phyloP scores from a whole-genome alignment of 2,329 filamentous ascomycete species.

The Chaetomiaceae sp. region DNA sequence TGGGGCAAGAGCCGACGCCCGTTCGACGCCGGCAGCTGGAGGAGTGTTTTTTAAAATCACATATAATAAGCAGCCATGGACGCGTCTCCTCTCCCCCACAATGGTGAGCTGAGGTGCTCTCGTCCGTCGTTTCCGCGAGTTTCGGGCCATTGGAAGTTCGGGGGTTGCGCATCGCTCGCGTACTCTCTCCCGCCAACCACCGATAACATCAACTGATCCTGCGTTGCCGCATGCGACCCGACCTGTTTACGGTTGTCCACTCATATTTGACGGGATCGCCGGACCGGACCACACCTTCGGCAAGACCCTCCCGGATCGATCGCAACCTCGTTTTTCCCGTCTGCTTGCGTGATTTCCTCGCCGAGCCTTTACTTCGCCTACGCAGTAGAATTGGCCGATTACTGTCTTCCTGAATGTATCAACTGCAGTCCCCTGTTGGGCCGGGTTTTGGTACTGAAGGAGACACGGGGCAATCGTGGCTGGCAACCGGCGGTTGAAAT shows the following conservation, averaged over 20 bases:
- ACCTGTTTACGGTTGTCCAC: neutral
- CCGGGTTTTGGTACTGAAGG: conserved; percentile 5
- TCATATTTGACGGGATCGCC: neutral
- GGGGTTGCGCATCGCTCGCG: neutral
- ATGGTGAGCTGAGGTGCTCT: neutral
- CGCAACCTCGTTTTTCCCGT: too few species aligned
- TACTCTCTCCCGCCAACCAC: too few species aligned
- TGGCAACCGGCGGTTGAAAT: neutral
- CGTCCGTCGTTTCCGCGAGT: neutral
- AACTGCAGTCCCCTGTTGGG: conserved; percentile 4
- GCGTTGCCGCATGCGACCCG: neutral
- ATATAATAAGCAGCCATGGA: neutral
- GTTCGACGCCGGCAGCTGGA: neutral
- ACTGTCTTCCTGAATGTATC: conserved; percentile 13
- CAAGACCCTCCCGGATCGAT: conserved; percentile 3
- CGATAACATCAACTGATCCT: too few species aligned
- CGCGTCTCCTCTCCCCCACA: neutral
- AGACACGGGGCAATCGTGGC: neutral
- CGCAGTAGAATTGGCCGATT: conserved; percentile 5
- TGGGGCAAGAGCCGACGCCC: neutral
- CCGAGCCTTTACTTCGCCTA: too few species aligned
- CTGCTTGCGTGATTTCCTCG: too few species aligned
- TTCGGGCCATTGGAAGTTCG: neutral
- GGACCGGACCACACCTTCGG: neutral
- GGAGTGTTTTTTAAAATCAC: neutral